phyloP scores from a whole-genome alignment of 805 yeast genomes.

The Metschnikowia reukaufii region DNA sequence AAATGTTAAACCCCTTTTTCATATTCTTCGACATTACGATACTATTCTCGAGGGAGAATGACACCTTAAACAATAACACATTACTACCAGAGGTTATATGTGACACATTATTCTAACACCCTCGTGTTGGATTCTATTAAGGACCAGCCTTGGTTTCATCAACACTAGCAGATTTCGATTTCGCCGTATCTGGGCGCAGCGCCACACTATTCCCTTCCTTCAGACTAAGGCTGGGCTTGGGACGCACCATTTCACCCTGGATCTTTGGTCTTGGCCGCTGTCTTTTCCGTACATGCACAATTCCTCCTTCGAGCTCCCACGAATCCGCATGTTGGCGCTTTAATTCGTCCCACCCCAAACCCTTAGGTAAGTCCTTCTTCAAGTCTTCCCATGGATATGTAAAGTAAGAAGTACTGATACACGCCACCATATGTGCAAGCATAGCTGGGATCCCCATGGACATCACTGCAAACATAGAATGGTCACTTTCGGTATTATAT shows the following conservation, averaged over 20 bases:
- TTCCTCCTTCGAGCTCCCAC: slow-evolving; percentile 35
- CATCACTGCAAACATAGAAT: slow-evolving; percentile 39
- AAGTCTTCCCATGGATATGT: slow-evolving; percentile 29
- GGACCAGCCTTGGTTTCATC: background rate
- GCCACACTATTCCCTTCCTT: background rate
- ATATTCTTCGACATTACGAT: no score
- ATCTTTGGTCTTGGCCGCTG: background rate
- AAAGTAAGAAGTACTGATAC: slow-evolving; percentile 37
- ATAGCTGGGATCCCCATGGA: slow-evolving; percentile 38
- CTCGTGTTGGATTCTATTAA: no score
- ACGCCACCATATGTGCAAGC: slow-evolving; percentile 32
- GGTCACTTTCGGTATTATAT: slow-evolving; percentile 35
- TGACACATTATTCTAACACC: no score
- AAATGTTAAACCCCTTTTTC: no score
- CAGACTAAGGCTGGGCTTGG: background rate
- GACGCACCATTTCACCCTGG: background rate
- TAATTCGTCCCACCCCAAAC: slow-evolving; percentile 22
- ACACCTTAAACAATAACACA: no score
- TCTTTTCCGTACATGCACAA: slow-evolving; percentile 25
- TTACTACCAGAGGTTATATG: no score
- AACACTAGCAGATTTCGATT: background rate
- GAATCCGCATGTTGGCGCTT: slow-evolving; percentile 19
- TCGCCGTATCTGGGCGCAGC: no score
- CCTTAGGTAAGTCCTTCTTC: slow-evolving; percentile 31
- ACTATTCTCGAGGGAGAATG: no score